A percentile compares a stretch with the other conserved stretches of the same genome.
Evolutionary conservation across 441 rosid genomes (phyloP).

Genomic region (Raphanus hybrid): DNA sequence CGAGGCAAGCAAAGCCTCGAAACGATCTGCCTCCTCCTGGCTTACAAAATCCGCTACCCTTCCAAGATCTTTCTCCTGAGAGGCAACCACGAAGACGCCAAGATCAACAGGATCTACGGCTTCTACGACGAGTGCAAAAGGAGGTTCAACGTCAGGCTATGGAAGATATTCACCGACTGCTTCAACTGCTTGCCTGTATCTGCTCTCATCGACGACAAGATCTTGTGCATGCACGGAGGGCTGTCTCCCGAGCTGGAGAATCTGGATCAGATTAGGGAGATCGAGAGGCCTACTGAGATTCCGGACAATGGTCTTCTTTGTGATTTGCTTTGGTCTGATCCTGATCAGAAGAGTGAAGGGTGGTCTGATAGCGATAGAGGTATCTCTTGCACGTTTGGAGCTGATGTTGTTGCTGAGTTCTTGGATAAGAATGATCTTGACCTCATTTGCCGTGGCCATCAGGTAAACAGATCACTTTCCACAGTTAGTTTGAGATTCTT

Average conservation of each 20-base stretch:
- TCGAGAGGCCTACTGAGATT: slow-evolving; percentile 85
- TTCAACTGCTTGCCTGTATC: slow-evolving; percentile 93
- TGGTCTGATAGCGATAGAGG: slow-evolving; percentile 97
- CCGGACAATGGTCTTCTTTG: slow-evolving; percentile 95
- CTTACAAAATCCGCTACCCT: slow-evolving; percentile 89
- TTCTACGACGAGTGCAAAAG: slow-evolving; percentile 97
- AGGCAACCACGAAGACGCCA: slow-evolving; percentile 99
- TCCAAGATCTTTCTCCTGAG: slow-evolving; percentile 73
- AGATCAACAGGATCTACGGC: slow-evolving; percentile 94
- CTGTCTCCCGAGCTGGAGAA: slow-evolving; percentile 83
- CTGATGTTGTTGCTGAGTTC: slow-evolving; percentile 78
- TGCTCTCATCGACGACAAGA: slow-evolving; percentile 88
- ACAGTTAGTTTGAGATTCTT: too few species aligned
- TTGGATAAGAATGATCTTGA: slow-evolving; percentile 94
- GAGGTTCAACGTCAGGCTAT: slow-evolving; percentile 91
- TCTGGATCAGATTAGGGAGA: slow-evolving; percentile 75
- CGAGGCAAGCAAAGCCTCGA: slow-evolving; percentile 97
- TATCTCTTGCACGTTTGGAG: slow-evolving; percentile 90
- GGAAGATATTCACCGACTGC: slow-evolving; percentile 96
- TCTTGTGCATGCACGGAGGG: slow-evolving; percentile 98
- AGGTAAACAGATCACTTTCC: slow-evolving; percentile 48
- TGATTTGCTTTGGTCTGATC: slow-evolving; percentile 98
- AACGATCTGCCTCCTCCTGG: slow-evolving; percentile 93
- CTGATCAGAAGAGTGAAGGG: slow-evolving; percentile 73
- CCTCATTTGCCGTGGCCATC: slow-evolving; percentile 97